Evolutionary conservation across 2,329 filamentous ascomycete genomes (phyloP).

Genomic region (Aplosporella prunicola): DNA sequence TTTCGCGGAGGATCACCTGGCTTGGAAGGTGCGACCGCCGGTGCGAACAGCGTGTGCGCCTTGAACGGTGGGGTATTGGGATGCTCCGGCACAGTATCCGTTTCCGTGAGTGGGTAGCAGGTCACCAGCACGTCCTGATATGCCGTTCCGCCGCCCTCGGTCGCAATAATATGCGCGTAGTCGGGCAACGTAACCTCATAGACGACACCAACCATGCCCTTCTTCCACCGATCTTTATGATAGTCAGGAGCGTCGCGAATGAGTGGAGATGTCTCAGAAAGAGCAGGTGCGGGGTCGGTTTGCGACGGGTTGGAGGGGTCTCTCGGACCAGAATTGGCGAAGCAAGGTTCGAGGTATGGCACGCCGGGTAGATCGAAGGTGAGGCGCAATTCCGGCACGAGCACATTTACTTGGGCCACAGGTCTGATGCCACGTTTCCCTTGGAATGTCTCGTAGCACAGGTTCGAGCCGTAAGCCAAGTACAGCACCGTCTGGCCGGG

Average conservation of each 20-base stretch:
- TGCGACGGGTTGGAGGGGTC: conserved; percentile 27
- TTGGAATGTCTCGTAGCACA: conserved; percentile 69
- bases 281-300: conserved; percentile 24
- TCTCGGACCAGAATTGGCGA: conserved; percentile 67
- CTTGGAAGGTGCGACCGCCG: conserved; percentile 26
- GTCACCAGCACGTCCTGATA: conserved; percentile 77
- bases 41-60: conserved; percentile 76
- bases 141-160: conserved; percentile 76
- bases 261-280: conserved; percentile 23
- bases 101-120: conserved; percentile 60
- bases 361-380: conserved; percentile 80
- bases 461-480: conserved; percentile 80
- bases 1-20: conserved; percentile 21
- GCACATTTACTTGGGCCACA: conserved; percentile 69
- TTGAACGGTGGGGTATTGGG: conserved; percentile 59
- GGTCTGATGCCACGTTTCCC: conserved; percentile 71
- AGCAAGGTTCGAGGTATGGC: conserved; percentile 84
- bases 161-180: conserved; percentile 77
- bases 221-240: conserved; percentile 58
- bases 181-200: conserved; percentile 84
- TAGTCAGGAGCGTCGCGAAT: conserved; percentile 23
- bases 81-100: conserved; percentile 50
- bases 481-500: conserved; percentile 26
- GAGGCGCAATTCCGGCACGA: conserved; percentile 66
- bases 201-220: conserved; percentile 82